These are phyloP conservation scores for Enterocytospora artemiae DNA, from an alignment of 371 early-diverging fungal genomes.

Conservation along the genomic window DNA sequence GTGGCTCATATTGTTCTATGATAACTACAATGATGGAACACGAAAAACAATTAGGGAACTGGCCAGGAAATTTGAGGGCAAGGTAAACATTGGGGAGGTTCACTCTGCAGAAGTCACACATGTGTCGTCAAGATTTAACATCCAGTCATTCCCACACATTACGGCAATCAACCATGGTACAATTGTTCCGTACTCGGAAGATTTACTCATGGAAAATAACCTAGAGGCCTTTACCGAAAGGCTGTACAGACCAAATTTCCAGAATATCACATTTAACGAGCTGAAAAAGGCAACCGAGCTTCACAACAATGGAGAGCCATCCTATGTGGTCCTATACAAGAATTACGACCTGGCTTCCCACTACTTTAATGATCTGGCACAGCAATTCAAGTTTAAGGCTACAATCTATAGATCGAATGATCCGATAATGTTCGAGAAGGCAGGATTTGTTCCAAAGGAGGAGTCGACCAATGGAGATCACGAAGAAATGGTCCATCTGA, in stretches of 20 bases:
- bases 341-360: constrained; percentile 52
- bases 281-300: constrained; percentile 30
- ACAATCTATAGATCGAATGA: constrained; percentile 55
- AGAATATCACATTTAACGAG: constrained; percentile 41
- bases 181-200: constrained; percentile 40
- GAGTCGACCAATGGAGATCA: constrained; percentile 14
- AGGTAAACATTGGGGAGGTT: constrained; percentile 55
- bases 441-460: constrained; percentile 42
- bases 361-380: constrained; percentile 54
- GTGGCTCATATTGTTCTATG: constrained; percentile 58
- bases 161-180: constrained; percentile 56
- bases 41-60: constrained; percentile 45
- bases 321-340: constrained; percentile 57
- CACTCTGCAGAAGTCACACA: constrained; percentile 42
- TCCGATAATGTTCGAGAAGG: constrained; percentile 42
- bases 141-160: constrained; percentile 54
- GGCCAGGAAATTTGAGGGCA: constrained; percentile 43
- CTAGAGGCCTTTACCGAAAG: constrained; percentile 46
- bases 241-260: constrained; percentile 54
- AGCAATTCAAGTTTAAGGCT: constrained; percentile 58
- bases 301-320: constrained; percentile 47
- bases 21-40: constrained; percentile 29
- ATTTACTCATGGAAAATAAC: not conserved
- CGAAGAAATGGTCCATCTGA: constrained; percentile 43
- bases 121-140: constrained; percentile 48